These are phyloP conservation scores for Rhinocladiella similis DNA, from an alignment of 2,329 filamentous ascomycete species.

Conservation along the genomic window DNA sequence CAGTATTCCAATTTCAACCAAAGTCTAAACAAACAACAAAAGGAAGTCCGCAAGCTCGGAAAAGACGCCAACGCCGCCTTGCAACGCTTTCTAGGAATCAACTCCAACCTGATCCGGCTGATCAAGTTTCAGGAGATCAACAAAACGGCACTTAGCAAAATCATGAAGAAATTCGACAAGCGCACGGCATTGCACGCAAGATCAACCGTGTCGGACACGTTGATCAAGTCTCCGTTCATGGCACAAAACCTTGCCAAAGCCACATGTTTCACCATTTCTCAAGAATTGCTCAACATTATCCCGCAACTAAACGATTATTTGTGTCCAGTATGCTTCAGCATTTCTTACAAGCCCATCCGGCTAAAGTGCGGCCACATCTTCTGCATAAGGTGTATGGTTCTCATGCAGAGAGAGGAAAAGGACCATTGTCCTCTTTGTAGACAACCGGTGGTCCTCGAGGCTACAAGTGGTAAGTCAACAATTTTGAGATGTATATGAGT, in stretches of 20 bases:
- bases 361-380: constrained; percentile 75
- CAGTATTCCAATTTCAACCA: constrained; percentile 71
- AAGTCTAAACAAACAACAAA: constrained; percentile 50
- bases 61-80: constrained; percentile 65
- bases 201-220: constrained; percentile 33
- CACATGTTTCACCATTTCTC: constrained; percentile 72
- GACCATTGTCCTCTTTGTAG: constrained; percentile 75
- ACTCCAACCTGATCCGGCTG: constrained; percentile 73
- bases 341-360: constrained; percentile 80
- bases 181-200: constrained; percentile 72
- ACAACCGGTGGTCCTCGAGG: constrained; percentile 67
- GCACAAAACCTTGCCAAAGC: constrained; percentile 71
- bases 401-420: constrained; percentile 71
- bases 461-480: constrained; percentile 59
- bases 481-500: background rate
- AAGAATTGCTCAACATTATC: constrained; percentile 70
- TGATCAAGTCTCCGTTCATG: constrained; percentile 20
- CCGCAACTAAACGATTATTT: constrained; percentile 83
- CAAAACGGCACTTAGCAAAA: constrained; percentile 73
- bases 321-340: constrained; percentile 75
- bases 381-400: constrained; percentile 80
- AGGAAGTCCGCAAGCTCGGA: constrained; percentile 65
- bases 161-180: constrained; percentile 91
- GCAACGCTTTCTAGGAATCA: constrained; percentile 69
- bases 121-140: constrained; percentile 86